phyloP scores from a whole-genome alignment of 2,329 filamentous ascomycete species.

The Cladosporium sp. region DNA sequence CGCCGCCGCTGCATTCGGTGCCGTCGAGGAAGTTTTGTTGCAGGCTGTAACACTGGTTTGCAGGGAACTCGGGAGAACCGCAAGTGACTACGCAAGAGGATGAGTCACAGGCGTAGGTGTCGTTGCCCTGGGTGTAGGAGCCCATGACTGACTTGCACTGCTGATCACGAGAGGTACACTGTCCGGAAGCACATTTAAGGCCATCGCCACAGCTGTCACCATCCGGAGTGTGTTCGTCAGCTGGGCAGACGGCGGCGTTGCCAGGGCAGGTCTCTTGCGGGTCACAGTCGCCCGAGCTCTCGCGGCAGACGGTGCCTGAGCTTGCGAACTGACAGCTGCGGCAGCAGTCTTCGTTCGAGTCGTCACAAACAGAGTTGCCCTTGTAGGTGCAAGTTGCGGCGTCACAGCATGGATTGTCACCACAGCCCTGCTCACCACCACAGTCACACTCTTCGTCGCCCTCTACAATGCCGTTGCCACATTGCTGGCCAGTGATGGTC shows the following conservation, averaged over 20 bases:
- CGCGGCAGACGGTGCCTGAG: conserved; percentile 73
- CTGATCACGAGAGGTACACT: conserved; percentile 87
- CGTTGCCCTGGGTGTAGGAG: conserved; percentile 68
- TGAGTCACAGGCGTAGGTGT: conserved; percentile 75
- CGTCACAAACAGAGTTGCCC: conserved; percentile 71
- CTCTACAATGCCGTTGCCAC: conserved; percentile 97
- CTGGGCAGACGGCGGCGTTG: conserved; percentile 68
- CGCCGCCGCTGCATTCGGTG: conserved; percentile 78
- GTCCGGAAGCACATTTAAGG: conserved; percentile 81
- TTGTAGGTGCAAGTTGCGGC: conserved; percentile 83
- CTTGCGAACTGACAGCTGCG: conserved; percentile 67
- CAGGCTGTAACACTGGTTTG: conserved; percentile 68
- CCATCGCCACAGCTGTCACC: conserved; percentile 70
- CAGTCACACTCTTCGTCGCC: conserved; percentile 94
- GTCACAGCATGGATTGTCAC: conserved; percentile 78
- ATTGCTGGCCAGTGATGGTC: conserved; percentile 79
- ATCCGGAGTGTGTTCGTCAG: conserved; percentile 68
- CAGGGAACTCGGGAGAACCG: conserved; percentile 65
- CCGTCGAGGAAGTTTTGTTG: conserved; percentile 94
- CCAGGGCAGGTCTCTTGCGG: conserved; percentile 82
- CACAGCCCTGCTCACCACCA: conserved; percentile 72
- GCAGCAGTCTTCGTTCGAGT: conserved; percentile 85
- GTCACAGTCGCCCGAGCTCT: conserved; percentile 79
- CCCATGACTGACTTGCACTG: conserved; percentile 89
- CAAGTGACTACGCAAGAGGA: conserved; percentile 77